Evolutionary conservation across 306 rosid genomes (phyloP).

Genomic region (Dryas alaskensis): DNA sequence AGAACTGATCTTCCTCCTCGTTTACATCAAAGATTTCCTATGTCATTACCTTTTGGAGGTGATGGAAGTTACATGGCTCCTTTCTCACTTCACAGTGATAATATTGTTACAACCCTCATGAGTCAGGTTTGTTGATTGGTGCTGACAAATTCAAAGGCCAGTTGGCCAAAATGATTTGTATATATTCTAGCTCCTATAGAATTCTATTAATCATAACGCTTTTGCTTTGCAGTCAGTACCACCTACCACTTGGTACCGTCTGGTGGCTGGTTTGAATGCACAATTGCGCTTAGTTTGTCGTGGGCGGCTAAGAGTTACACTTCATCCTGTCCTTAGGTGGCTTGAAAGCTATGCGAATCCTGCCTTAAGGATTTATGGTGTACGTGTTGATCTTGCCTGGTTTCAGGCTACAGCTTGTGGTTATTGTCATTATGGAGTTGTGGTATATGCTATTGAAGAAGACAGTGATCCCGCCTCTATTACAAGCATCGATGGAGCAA

Average conservation of each 20-base stretch:
- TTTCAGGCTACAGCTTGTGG: constrained; percentile 87
- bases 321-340: constrained; percentile 81
- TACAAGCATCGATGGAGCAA: constrained; percentile 44
- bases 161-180: constrained; percentile 5
- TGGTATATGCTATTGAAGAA: constrained; percentile 62
- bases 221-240: constrained; percentile 68
- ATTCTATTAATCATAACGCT: not conserved
- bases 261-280: constrained; percentile 95
- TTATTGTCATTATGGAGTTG: constrained; percentile 89
- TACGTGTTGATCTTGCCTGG: constrained; percentile 81
- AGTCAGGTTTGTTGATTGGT: constrained; percentile 75
- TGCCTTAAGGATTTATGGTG: constrained; percentile 63
- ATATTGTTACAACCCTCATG: constrained; percentile 92
- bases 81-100: constrained; percentile 82
- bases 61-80: constrained; percentile 99
- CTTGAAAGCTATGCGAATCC: constrained; percentile 90
- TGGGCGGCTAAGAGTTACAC: constrained; percentile 83
- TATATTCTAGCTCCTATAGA: not conserved
- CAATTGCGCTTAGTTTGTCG: constrained; percentile 88
- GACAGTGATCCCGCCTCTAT: constrained; percentile 32
- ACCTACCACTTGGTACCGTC: constrained; percentile 90
- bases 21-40: constrained; percentile 73
- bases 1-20: constrained; percentile 92
- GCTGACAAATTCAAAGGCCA: constrained; percentile 15
- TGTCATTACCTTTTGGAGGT: constrained; percentile 87